These are phyloP conservation scores for Helichrysum umbraculigerum DNA, from an alignment of 129 eudicot genomes.

Conservation along the genomic window DNA sequence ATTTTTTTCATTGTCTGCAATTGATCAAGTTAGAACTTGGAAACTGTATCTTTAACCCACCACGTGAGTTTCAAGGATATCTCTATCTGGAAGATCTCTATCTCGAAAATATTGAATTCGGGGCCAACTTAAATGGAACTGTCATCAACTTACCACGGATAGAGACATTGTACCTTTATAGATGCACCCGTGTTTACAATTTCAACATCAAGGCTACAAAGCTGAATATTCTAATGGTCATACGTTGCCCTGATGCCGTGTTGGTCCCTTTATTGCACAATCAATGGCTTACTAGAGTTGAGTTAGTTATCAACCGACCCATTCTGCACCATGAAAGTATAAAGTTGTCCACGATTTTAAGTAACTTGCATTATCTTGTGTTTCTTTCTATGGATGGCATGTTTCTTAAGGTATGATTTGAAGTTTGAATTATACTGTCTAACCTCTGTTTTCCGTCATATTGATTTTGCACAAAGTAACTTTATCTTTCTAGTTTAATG, in stretches of 20 bases:
- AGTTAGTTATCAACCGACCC: neutral
- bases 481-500: no score
- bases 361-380: neutral
- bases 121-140: conserved; percentile 3
- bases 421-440: neutral
- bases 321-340: neutral
- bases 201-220: conserved; percentile 18
- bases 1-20: conserved; percentile 11
- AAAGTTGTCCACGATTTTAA: neutral
- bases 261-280: conserved; percentile 11
- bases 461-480: no score
- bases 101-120: neutral
- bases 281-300: neutral
- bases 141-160: conserved; percentile 18
- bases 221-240: neutral
- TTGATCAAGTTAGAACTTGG: neutral
- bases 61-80: conserved; percentile 18
- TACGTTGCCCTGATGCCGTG: conserved; percentile 14
- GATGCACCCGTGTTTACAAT: conserved; percentile 10
- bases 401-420: conserved; percentile 21
- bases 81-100: neutral
- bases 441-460: no score
- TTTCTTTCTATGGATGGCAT: neutral
- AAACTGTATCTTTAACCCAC: conserved; percentile 15
- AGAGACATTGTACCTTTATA: neutral